A percentile compares a stretch with the other conserved stretches of the same genome.
Conservation (phyloP, 352 stramenopile species). For the Globisporangium paddicum region DNA sequence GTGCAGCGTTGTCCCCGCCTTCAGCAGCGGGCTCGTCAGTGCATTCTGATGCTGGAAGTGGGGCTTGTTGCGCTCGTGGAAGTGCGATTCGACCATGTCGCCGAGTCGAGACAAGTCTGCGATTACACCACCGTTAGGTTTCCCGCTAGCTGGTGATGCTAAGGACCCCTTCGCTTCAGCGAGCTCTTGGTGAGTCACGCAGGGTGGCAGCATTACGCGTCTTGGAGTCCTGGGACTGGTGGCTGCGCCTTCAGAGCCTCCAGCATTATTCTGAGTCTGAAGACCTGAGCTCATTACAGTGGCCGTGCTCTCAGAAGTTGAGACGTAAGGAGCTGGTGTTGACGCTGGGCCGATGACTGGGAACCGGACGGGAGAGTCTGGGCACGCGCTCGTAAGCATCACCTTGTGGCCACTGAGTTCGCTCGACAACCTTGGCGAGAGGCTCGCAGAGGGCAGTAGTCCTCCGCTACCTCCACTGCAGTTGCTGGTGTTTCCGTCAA, state of each 20-base stretch:
- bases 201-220: slow-evolving; percentile 21
- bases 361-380: slow-evolving; percentile 18
- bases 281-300: neutral
- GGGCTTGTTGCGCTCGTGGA: slow-evolving; percentile 29
- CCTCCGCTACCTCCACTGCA: neutral
- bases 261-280: neutral
- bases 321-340: neutral
- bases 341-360: slow-evolving; percentile 24
- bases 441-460: neutral
- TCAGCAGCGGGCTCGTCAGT: neutral
- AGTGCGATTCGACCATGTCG: slow-evolving; percentile 40
- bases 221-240: slow-evolving; percentile 2
- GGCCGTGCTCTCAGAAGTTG: neutral
- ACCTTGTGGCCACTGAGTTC: slow-evolving; percentile 6
- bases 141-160: neutral
- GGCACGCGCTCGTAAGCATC: neutral
- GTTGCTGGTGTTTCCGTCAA: slow-evolving; percentile 2
- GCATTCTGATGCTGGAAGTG: slow-evolving; percentile 7
- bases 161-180: neutral
- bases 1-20: slow-evolving; percentile 4
- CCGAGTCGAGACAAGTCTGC: slow-evolving; percentile 18
- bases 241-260: neutral
- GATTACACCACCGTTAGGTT: neutral
- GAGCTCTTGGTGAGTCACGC: slow-evolving; percentile 3
- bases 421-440: neutral